A percentile compares a stretch with the other conserved stretches of the same genome.
Conservation (phyloP, 2,329 filamentous ascomycete genomes). For the Alternaria consortialis region DNA sequence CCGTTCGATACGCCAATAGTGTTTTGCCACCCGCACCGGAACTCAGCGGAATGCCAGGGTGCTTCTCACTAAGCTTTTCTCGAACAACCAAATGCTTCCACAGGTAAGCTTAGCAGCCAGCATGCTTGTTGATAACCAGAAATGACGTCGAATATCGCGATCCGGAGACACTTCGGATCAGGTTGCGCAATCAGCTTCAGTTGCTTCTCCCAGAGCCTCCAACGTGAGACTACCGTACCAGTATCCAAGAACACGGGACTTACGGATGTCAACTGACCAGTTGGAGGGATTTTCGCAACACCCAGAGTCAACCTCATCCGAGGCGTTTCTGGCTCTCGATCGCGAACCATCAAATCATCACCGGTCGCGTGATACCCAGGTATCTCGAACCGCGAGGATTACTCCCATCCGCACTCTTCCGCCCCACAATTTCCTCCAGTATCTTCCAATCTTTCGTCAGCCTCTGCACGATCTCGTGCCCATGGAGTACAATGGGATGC, state of each 20-base stretch:
- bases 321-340: background rate
- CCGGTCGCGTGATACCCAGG: conserved; percentile 1
- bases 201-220: background rate
- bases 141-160: background rate
- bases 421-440: conserved; percentile 4
- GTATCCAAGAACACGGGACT: background rate
- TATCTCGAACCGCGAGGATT: background rate
- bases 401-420: conserved; percentile 8
- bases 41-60: background rate
- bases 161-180: background rate
- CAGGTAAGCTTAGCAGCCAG: conserved; percentile 3
- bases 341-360: background rate
- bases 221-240: background rate
- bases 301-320: background rate
- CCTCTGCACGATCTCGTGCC: background rate
- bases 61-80: conserved; percentile 1
- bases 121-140: background rate
- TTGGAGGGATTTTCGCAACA: background rate
- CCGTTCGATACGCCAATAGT: too few relatives aligned
- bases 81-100: background rate
- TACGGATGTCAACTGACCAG: background rate
- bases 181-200: background rate
- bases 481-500: background rate
- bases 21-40: background rate
- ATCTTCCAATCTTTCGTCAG: background rate